Evolutionary conservation across 2,329 filamentous ascomycete species (phyloP), one percentile per base, ranked within the genome.

Genomic region (Clarireedia monteithiana): DNA sequence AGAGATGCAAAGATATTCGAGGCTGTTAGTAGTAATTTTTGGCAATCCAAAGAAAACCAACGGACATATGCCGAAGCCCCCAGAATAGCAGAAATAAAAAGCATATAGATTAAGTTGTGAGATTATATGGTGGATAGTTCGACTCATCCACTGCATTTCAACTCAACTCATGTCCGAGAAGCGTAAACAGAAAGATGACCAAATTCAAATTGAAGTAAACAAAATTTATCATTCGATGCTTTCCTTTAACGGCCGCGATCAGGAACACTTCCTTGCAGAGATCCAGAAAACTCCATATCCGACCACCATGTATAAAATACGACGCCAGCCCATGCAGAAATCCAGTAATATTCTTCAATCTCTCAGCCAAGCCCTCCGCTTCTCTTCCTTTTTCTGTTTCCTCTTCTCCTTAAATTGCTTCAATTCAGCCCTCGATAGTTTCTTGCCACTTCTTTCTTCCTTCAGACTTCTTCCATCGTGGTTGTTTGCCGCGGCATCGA

Each of bases 321-420:
- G 30, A 47, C 44, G 44, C 44, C 44, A 24, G 45, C 34, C 47
- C 39, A 27, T 44, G 42, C 50, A 27, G 4, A 49, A n/a, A 20
- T 27, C 36, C 23, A 14, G 14, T 50, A 23, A 23, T 15, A 50
- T 6, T 20, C 27, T 30, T 55, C 39, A 55, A 39, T 55, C 53
- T 48, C 47, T 55, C 66, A 97, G 72, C 90, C 94, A 99, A 9
- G 91, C 92, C 62, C 91, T 78, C 59, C 91, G 80, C 75, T 96
- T 97, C 76, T 96, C 91, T 70, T 96, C 91, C 73, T 97, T 97
- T 74, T 84, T 90, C 46, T 88, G 88, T 59, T 84, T 82, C 60
- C 91, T 79, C 80, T 95, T 96, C 71, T 95, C 87, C 72, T 91
- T 94, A 74, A 92, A 96, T 56, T 86, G 84, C 75, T 95, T 92